A percentile compares a stretch with the other conserved stretches of the same genome.
phyloP scores from a whole-genome alignment of 768 basidiomycete species.

The Phlebiopsis flavidoalba region DNA sequence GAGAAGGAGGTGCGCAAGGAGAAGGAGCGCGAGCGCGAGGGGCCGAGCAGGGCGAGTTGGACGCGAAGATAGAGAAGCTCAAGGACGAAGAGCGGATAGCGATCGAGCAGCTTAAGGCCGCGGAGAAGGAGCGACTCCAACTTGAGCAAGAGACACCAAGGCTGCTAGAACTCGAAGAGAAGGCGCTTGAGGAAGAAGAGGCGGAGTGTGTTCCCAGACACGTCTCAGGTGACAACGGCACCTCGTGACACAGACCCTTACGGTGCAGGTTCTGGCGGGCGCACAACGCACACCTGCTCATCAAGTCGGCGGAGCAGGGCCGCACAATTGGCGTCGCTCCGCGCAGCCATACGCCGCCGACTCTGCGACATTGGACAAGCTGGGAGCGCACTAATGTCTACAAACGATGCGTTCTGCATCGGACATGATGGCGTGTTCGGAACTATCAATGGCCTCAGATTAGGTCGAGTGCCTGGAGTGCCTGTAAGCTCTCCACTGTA shows the following conservation, averaged over 20 bases:
- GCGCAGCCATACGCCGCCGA: conserved; percentile 78
- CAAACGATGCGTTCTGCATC: conserved; percentile 93
- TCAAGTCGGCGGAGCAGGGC: conserved; percentile 61
- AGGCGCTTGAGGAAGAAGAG: conserved; percentile 75
- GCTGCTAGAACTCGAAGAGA: conserved; percentile 72
- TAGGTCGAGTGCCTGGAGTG: conserved; percentile 82
- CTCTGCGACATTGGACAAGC: conserved; percentile 70
- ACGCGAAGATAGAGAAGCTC: conserved; percentile 68
- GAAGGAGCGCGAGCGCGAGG: conserved; percentile 64
- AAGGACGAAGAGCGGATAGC: conserved; percentile 64
- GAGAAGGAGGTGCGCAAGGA: conserved; percentile 85
- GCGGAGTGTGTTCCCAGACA: conserved; percentile 52
- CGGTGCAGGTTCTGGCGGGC: conserved; percentile 70
- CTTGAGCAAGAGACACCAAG: conserved; percentile 68
- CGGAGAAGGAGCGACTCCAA: conserved; percentile 72
- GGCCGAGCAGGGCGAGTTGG: conserved; percentile 55
- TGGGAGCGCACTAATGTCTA: conserved; percentile 93
- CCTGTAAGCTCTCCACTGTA: conserved; percentile 44
- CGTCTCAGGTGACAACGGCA: too few species aligned
- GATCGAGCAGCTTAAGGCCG: conserved; percentile 68
- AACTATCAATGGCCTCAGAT: conserved; percentile 93
- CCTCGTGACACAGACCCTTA: conserved; percentile 2
- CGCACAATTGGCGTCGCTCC: conserved; percentile 64
- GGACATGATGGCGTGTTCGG: conserved; percentile 94
- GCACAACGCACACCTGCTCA: conserved; percentile 68